phyloP scores from a whole-genome alignment of 1,284 basidiomycete species.

The Polyporus tsugae region DNA sequence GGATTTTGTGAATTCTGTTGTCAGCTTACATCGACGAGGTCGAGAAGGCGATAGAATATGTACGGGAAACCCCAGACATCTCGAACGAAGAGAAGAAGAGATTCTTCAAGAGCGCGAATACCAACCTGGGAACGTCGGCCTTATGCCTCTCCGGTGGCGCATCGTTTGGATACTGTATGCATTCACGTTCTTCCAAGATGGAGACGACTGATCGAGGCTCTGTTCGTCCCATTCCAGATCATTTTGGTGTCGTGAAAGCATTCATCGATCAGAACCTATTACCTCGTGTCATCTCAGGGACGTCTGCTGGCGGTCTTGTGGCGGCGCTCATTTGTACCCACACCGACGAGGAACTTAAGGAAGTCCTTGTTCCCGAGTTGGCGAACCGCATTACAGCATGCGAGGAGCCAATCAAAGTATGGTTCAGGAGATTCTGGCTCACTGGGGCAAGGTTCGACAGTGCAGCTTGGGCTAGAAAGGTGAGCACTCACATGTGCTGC shows the following conservation, averaged over 20 bases:
- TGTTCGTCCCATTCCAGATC: conserved; percentile 56
- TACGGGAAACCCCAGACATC: conserved; percentile 78
- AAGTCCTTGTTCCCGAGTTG: conserved; percentile 81
- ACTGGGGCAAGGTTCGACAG: conserved; percentile 97
- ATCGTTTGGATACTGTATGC: conserved; percentile 90
- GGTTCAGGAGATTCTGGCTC: conserved; percentile 83
- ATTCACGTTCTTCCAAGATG: not conserved
- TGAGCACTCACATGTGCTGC: conserved; percentile 39
- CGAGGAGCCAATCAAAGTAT: conserved; percentile 82
- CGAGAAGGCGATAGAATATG: conserved; percentile 74
- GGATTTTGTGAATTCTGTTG: not conserved
- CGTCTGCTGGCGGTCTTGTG: conserved; percentile 91
- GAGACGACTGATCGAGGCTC: not conserved
- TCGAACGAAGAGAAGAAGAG: conserved; percentile 89
- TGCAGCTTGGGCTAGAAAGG: conserved; percentile 91
- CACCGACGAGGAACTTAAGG: conserved; percentile 88
- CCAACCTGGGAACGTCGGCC: conserved; percentile 90
- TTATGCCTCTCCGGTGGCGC: conserved; percentile 95
- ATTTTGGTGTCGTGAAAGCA: conserved; percentile 92
- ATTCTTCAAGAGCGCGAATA: conserved; percentile 92
- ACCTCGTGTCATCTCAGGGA: conserved; percentile 91
- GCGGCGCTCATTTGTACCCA: conserved; percentile 90
- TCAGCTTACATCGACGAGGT: conserved; percentile 86
- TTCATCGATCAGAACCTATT: conserved; percentile 89
- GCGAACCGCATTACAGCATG: conserved; percentile 93